Conservation (phyloP, 139 green algal genomes). For the Parachlorella kessleri region DNA sequence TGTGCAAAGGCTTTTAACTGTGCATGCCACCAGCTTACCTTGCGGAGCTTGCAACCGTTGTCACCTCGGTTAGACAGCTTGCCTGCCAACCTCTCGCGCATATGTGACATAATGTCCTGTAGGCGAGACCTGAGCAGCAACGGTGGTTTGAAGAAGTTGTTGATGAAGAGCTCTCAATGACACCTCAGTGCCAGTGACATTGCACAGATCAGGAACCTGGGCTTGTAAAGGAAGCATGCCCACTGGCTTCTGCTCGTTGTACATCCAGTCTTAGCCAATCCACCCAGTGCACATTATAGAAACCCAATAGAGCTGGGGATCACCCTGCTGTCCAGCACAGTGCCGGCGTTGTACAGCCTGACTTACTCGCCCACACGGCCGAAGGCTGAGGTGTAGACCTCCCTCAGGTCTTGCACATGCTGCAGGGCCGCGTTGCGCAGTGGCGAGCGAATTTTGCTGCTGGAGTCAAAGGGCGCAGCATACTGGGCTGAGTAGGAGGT, state of each 20-base stretch:
- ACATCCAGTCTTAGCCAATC: too few relatives aligned
- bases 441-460: conserved; percentile 62
- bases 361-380: conserved; percentile 67
- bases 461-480: conserved; percentile 57
- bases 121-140: conserved; percentile 56
- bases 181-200: too few relatives aligned
- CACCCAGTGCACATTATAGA: too few relatives aligned
- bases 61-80: conserved; percentile 78
- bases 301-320: too few relatives aligned
- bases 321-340: too few relatives aligned
- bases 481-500: conserved; percentile 75
- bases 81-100: conserved; percentile 76
- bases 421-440: conserved; percentile 78
- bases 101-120: conserved; percentile 74
- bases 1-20: too few relatives aligned
- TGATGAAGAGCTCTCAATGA: too few relatives aligned
- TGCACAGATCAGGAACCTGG: too few relatives aligned
- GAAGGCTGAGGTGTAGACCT: conserved; percentile 67
- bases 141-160: too few relatives aligned
- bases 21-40: conserved; percentile 41
- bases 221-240: too few relatives aligned
- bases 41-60: conserved; percentile 82
- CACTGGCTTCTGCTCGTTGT: too few relatives aligned
- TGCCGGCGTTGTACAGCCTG: too few relatives aligned
- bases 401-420: conserved; percentile 54